A percentile compares a stretch with the other conserved stretches of the same genome.
phyloP scores from a whole-genome alignment of 306 rosid genomes.

The Begonia masoniana region DNA sequence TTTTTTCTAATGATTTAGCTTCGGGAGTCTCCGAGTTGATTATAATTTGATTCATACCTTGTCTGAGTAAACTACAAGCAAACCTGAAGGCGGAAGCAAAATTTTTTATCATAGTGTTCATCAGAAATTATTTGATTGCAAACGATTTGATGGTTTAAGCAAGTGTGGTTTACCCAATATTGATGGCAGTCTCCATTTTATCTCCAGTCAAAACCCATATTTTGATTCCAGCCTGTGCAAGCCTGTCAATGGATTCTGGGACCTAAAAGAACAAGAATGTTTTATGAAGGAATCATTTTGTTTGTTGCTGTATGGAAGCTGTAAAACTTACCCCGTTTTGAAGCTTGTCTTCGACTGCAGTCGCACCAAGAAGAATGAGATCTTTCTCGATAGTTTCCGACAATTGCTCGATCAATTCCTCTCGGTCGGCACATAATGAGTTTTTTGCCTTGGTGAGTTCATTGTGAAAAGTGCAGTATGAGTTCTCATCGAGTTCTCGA shows the following conservation, averaged over 20 bases:
- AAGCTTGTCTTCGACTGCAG: conserved; percentile 98
- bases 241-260: conserved; percentile 97
- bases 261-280: conserved; percentile 37
- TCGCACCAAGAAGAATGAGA: conserved; percentile 93
- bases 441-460: conserved; percentile 69
- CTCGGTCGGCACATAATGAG: conserved; percentile 63
- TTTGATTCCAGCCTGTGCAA: conserved; percentile 98
- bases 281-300: not conserved
- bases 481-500: conserved; percentile 63
- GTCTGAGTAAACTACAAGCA: conserved; percentile 95
- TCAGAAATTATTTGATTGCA: too few relatives aligned
- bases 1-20: conserved; percentile 38
- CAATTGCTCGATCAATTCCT: conserved; percentile 52
- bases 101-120: too few relatives aligned
- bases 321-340: conserved; percentile 73
- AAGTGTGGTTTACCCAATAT: conserved; percentile 49
- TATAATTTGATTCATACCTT: conserved; percentile 85
- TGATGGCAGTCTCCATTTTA: conserved; percentile 99
- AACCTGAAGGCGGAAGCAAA: conserved; percentile 29
- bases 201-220: conserved; percentile 99
- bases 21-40: conserved; percentile 82
- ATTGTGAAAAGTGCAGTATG: conserved; percentile 40
- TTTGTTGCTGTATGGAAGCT: not conserved
- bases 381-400: conserved; percentile 68
- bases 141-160: too few relatives aligned